These are phyloP conservation scores for Bryum argenteum DNA, from an alignment of 225 moss, liverwort and hornwort species.

Conservation along the genomic window DNA sequence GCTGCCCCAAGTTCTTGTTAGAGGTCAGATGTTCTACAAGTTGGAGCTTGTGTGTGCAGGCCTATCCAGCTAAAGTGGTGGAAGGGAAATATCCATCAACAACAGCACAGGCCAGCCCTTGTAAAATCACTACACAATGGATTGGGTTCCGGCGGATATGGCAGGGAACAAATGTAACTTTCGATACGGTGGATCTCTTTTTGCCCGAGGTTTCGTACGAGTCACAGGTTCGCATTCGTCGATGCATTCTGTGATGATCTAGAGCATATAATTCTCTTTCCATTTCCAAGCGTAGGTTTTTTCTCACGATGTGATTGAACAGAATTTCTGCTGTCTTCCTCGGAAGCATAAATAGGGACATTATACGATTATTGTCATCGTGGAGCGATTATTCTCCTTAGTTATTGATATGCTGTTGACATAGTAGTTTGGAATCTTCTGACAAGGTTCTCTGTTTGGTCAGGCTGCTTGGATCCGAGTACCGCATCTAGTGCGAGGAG, in stretches of 20 bases:
- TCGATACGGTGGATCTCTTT: slow-evolving; percentile 78
- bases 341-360: too few species aligned
- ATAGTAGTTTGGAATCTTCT: not conserved
- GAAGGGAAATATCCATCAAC: slow-evolving; percentile 66
- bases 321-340: too few species aligned
- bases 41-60: slow-evolving; percentile 47
- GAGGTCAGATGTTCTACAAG: not conserved
- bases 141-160: slow-evolving; percentile 85
- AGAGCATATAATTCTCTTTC: too few species aligned
- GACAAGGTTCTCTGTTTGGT: not conserved
- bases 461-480: slow-evolving; percentile 97
- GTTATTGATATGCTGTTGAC: not conserved
- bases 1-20: not conserved
- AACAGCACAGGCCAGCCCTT: slow-evolving; percentile 82
- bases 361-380: too few species aligned
- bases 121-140: slow-evolving; percentile 84
- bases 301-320: too few species aligned
- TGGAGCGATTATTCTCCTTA: too few species aligned
- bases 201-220: slow-evolving; percentile 87
- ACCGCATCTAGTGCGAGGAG: slow-evolving; percentile 67
- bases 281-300: too few species aligned
- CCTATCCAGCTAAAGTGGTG: slow-evolving; percentile 76
- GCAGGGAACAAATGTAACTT: slow-evolving; percentile 71
- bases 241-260: slow-evolving; percentile 10
- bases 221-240: slow-evolving; percentile 61